Conservation (phyloP, 805 yeast genomes). For the Pichia occidentalis region DNA sequence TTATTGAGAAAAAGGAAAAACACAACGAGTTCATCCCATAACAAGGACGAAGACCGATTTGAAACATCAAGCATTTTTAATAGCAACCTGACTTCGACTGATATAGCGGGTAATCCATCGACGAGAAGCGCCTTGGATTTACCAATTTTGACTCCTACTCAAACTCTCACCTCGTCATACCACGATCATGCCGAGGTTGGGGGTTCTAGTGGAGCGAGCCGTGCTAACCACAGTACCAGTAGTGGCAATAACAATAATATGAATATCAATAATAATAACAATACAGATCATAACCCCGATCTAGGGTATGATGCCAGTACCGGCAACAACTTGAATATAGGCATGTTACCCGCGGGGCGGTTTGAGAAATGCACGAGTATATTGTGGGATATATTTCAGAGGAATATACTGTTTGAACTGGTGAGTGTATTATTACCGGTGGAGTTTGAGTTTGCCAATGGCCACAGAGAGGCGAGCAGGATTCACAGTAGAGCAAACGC, state of each 20-base stretch:
- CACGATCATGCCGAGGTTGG: background rate
- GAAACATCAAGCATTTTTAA: background rate
- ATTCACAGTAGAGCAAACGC: conserved; percentile 9
- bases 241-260: background rate
- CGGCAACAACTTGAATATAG: conserved; percentile 9
- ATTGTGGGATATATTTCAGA: conserved; percentile 15
- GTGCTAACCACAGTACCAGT: background rate
- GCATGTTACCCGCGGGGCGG: conserved; percentile 12
- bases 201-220: background rate
- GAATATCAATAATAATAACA: background rate
- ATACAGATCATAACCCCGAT: background rate
- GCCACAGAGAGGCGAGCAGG: conserved; percentile 9
- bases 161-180: background rate
- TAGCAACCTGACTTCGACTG: background rate
- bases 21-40: conserved; percentile 5
- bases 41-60: background rate
- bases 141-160: conserved; percentile 12
- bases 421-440: conserved; percentile 13
- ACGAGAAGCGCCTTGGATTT: conserved; percentile 8
- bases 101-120: conserved; percentile 2
- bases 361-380: conserved; percentile 14
- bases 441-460: conserved; percentile 13
- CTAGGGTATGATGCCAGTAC: no score
- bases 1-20: conserved; percentile 21
- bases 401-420: conserved; percentile 11